Conservation (phyloP, 2,329 filamentous ascomycete genomes). For the Ophiostoma sp. region DNA sequence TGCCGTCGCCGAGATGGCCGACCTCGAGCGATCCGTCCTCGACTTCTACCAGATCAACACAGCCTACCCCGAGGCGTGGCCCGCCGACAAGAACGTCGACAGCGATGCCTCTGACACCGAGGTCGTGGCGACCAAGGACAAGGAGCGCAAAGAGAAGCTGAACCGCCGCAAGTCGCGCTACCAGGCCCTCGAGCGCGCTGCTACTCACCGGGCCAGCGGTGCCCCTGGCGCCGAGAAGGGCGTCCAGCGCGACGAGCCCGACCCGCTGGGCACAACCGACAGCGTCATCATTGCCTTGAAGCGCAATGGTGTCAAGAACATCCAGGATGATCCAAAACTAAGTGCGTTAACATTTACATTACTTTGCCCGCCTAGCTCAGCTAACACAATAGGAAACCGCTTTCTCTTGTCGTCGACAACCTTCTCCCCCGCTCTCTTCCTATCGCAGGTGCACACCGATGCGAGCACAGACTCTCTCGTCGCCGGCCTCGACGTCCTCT, state of each 20-base stretch:
- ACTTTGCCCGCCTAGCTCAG: no score
- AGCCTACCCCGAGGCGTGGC: slow-evolving; percentile 79
- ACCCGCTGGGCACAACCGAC: slow-evolving; percentile 80
- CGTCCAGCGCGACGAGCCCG: slow-evolving; percentile 85
- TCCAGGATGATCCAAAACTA: slow-evolving; percentile 77
- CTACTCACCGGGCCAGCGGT: slow-evolving; percentile 61
- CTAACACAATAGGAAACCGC: slow-evolving; percentile 54
- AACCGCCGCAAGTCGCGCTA: slow-evolving; percentile 69
- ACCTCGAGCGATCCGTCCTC: slow-evolving; percentile 70
- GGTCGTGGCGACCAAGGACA: slow-evolving; percentile 32
- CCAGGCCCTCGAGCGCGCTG: slow-evolving; percentile 72
- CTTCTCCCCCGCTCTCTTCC: slow-evolving; percentile 85
- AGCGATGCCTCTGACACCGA: slow-evolving; percentile 59
- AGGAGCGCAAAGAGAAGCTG: slow-evolving; percentile 43
- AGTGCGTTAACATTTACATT: slow-evolving; percentile 36
- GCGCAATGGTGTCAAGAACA: slow-evolving; percentile 61
- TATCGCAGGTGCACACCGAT: slow-evolving; percentile 83
- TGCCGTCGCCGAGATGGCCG: slow-evolving; percentile 47
- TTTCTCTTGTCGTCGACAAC: slow-evolving; percentile 94
- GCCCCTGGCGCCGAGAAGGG: slow-evolving; percentile 57
- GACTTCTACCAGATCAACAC: slow-evolving; percentile 84
- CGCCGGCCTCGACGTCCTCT: slow-evolving; percentile 76
- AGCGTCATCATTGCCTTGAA: slow-evolving; percentile 80
- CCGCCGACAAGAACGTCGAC: slow-evolving; percentile 65
- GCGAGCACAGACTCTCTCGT: slow-evolving; percentile 79